phyloP scores from a whole-genome alignment of 106 monocot species.

The Xerophyta viscosa region DNA sequence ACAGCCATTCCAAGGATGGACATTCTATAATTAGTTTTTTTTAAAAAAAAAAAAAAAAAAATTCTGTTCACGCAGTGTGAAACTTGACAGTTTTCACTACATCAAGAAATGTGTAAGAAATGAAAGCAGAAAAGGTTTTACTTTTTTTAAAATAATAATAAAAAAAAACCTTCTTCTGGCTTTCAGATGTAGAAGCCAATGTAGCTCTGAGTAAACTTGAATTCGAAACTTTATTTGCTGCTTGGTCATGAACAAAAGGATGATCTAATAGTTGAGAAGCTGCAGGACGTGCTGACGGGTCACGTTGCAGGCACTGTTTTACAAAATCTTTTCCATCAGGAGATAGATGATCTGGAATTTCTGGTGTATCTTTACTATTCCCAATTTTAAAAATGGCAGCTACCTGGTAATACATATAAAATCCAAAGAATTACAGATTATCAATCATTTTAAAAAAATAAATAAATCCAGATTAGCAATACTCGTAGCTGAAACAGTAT shows the following conservation, averaged over 20 bases:
- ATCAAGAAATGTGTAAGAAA: too few species aligned
- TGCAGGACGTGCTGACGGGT: conserved; percentile 70
- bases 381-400: conserved; percentile 98
- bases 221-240: conserved; percentile 25
- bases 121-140: too few species aligned
- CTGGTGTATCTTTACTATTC: conserved; percentile 93
- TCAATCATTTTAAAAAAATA: too few species aligned
- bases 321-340: conserved; percentile 67
- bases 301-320: conserved; percentile 73
- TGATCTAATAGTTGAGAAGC: conserved; percentile 75
- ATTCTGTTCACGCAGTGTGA: too few species aligned
- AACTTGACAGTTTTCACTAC: too few species aligned
- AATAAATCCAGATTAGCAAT: too few species aligned
- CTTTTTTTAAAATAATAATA: too few species aligned
- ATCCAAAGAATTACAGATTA: background rate
- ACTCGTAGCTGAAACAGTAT: too few species aligned
- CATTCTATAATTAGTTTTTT: too few species aligned
- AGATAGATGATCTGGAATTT: conserved; percentile 84
- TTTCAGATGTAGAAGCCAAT: conserved; percentile 25
- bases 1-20: too few species aligned
- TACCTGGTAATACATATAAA: conserved; percentile 29
- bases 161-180: conserved; percentile 35
- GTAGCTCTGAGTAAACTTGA: conserved; percentile 16
- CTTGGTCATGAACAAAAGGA: conserved; percentile 70
- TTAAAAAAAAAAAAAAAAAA: too few species aligned